Evolutionary conservation across 345 rosid genomes (phyloP).

Genomic region (Populus euphratica): DNA sequence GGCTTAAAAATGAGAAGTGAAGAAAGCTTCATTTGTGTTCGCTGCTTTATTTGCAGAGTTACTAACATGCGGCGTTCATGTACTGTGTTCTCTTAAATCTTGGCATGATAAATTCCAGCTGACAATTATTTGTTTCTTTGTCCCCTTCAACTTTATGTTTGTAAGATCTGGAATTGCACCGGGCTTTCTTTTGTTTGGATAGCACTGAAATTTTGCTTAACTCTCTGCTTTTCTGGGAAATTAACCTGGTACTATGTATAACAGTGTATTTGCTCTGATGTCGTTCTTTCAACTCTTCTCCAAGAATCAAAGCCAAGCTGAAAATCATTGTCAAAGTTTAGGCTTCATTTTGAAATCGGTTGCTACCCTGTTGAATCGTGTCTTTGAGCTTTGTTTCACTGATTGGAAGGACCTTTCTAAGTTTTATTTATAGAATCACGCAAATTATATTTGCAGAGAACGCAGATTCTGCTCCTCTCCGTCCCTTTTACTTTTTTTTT

Average conservation of each 20-base stretch:
- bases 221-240: background rate
- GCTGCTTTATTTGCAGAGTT: background rate
- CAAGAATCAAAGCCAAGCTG: background rate
- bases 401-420: background rate
- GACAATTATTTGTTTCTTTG: background rate
- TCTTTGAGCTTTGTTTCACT: background rate
- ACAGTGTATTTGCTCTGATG: background rate
- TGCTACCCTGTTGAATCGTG: background rate
- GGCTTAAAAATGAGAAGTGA: conserved; percentile 32
- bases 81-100: background rate
- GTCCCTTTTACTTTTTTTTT: too few species aligned
- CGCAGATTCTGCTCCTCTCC: background rate
- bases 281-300: background rate
- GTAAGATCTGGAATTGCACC: background rate
- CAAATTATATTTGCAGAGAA: background rate
- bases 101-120: background rate
- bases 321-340: background rate
- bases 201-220: background rate
- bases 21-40: background rate
- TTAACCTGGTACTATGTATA: background rate
- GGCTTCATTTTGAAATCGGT: background rate
- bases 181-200: background rate
- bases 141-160: background rate
- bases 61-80: background rate
- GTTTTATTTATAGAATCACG: background rate